Evolutionary conservation across 768 basidiomycete species (phyloP).

Genomic region (Gautieria morchelliformis): DNA sequence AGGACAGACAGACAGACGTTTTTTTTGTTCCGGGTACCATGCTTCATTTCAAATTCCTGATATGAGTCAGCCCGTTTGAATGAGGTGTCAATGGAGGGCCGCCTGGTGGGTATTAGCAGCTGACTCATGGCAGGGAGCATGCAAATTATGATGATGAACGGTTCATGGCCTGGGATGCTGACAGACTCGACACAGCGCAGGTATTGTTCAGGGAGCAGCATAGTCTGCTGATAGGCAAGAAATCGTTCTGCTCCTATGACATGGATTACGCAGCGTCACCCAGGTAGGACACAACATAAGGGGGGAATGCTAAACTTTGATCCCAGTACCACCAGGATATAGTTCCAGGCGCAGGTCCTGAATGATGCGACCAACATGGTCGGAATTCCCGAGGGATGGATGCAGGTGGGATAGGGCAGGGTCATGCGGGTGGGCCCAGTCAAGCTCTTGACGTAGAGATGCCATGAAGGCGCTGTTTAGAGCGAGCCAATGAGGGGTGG

Average conservation of each 20-base stretch:
- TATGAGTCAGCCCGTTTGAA: slow-evolving; percentile 12
- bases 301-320: slow-evolving; percentile 14
- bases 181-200: slow-evolving; percentile 15
- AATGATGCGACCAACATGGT: slow-evolving; percentile 18
- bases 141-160: slow-evolving; percentile 14
- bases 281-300: neutral
- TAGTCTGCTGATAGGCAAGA: slow-evolving; percentile 1
- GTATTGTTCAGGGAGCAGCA: slow-evolving; percentile 10
- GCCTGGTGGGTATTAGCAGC: slow-evolving; percentile 7
- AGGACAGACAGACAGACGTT: too few relatives aligned
- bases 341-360: slow-evolving; percentile 11
- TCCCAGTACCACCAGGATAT: slow-evolving; percentile 19
- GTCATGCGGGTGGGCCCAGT: slow-evolving; percentile 9
- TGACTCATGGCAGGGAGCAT: slow-evolving; percentile 16
- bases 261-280: neutral
- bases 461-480: slow-evolving; percentile 18
- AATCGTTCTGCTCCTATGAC: slow-evolving; percentile 6
- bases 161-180: slow-evolving; percentile 2
- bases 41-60: slow-evolving; percentile 13
- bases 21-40: slow-evolving; percentile 8
- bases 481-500: slow-evolving; percentile 19
- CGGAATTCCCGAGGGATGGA: slow-evolving; percentile 15
- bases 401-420: slow-evolving; percentile 10
- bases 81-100: slow-evolving; percentile 11
- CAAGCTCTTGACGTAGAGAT: slow-evolving; percentile 10